Conservation (phyloP, 306 rosid genomes). For the Rosa rugosa region DNA sequence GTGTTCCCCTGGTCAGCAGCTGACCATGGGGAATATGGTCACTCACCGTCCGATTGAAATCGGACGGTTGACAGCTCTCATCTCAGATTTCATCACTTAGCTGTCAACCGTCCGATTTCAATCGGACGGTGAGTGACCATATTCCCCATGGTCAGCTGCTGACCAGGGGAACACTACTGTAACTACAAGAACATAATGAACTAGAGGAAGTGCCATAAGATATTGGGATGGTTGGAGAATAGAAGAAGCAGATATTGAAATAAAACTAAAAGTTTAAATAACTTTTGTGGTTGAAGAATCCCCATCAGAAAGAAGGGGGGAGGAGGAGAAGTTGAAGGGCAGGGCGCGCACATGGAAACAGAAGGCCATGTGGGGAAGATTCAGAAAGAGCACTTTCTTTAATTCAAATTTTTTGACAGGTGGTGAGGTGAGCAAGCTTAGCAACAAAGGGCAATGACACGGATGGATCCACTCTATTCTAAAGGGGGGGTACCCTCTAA, state of each 20-base stretch:
- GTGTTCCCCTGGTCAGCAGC: no score
- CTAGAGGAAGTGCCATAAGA: conserved; percentile 9
- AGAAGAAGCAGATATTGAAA: conserved; percentile 26
- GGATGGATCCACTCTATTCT: conserved; percentile 47
- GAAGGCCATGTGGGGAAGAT: conserved; percentile 82
- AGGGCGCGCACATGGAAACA: conserved; percentile 91
- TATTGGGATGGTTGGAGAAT: conserved; percentile 20
- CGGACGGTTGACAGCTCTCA: no score
- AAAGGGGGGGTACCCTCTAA: conserved; percentile 42
- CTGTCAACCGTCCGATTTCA: no score
- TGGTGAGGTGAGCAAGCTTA: conserved; percentile 9
- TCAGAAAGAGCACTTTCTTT: conserved; percentile 42
- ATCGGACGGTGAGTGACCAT: no score
- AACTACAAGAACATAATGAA: neutral
- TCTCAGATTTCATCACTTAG: no score
- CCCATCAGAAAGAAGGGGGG: conserved; percentile 17
- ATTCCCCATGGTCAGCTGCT: no score
- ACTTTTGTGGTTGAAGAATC: conserved; percentile 33
- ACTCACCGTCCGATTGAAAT: no score
- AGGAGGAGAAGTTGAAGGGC: conserved; percentile 29
- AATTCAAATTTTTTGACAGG: neutral
- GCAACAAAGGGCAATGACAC: conserved; percentile 56
- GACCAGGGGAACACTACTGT: no score
- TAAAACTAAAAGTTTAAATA: conserved; percentile 24
- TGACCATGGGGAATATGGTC: no score